Evolutionary conservation across 2,329 filamentous ascomycete genomes (phyloP).

Genomic region (Lecanosticta acicola): DNA sequence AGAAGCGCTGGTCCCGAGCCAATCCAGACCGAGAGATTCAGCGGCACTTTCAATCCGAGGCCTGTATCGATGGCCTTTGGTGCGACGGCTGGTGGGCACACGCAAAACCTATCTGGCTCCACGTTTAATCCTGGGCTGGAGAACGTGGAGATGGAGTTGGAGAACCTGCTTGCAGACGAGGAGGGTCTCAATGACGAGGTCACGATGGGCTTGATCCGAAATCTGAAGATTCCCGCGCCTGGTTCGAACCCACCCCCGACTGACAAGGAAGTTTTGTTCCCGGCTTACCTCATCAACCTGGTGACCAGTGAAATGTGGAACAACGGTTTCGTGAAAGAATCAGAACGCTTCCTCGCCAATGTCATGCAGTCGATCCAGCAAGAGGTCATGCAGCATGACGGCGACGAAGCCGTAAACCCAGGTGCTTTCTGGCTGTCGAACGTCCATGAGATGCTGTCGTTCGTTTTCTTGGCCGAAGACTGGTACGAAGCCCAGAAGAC

Average conservation of each 20-base stretch:
- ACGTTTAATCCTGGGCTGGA: slow-evolving; percentile 77
- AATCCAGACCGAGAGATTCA: slow-evolving; percentile 83
- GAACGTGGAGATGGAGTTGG: slow-evolving; percentile 90
- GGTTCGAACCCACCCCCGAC: slow-evolving; percentile 82
- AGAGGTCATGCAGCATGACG: slow-evolving; percentile 98
- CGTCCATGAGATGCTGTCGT: slow-evolving; percentile 98
- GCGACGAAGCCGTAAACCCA: slow-evolving; percentile 93
- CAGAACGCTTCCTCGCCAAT: slow-evolving; percentile 95
- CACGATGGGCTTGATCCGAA: slow-evolving; percentile 89
- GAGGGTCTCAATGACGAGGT: slow-evolving; percentile 96
- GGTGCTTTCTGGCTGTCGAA: slow-evolving; percentile 99
- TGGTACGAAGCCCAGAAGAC: slow-evolving; percentile 99
- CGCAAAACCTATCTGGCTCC: slow-evolving; percentile 66
- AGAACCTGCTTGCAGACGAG: slow-evolving; percentile 88
- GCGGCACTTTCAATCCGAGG: slow-evolving; percentile 84
- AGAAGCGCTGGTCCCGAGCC: slow-evolving; percentile 84
- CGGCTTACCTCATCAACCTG: slow-evolving; percentile 96
- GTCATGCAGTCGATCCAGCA: slow-evolving; percentile 99
- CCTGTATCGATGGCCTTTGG: slow-evolving; percentile 91
- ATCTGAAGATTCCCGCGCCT: slow-evolving; percentile 90
- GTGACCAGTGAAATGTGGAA: slow-evolving; percentile 99
- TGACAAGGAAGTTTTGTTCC: slow-evolving; percentile 98
- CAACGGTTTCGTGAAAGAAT: slow-evolving; percentile 99
- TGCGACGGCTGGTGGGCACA: slow-evolving; percentile 56
- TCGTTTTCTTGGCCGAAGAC: slow-evolving; percentile 97